A percentile compares a stretch with the other conserved stretches of the same genome.
Conservation (phyloP, 306 rosid genomes). For the Citrullus mucosospermus region DNA sequence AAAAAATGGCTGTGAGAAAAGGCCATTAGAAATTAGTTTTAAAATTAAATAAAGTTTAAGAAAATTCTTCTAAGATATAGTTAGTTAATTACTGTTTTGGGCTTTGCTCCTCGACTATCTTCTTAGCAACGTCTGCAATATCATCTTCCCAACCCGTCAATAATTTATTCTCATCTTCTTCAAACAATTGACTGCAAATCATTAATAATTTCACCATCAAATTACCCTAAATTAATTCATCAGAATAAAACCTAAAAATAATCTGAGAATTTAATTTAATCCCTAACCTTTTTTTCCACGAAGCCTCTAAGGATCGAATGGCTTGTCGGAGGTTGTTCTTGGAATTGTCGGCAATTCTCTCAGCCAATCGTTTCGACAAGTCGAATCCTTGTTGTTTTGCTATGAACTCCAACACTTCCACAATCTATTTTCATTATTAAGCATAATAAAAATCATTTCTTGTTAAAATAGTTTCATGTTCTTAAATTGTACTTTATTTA, state of each 20-base stretch:
- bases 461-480: background rate
- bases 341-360: slow-evolving; percentile 37
- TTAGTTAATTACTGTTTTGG: slow-evolving; percentile 50
- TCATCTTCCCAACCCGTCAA: slow-evolving; percentile 84
- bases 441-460: background rate
- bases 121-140: slow-evolving; percentile 51
- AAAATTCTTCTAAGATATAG: too few species aligned
- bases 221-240: too few species aligned
- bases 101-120: slow-evolving; percentile 55
- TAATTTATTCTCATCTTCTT: slow-evolving; percentile 32
- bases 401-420: slow-evolving; percentile 44
- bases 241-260: too few species aligned
- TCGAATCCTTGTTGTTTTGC: slow-evolving; percentile 38
- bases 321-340: slow-evolving; percentile 65
- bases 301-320: slow-evolving; percentile 76
- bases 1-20: too few species aligned
- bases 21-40: too few species aligned
- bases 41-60: too few species aligned
- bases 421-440: slow-evolving; percentile 23
- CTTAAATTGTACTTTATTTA: background rate
- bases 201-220: background rate
- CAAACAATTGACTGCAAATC: slow-evolving; percentile 35
- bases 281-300: slow-evolving; percentile 32
- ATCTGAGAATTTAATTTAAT: background rate
- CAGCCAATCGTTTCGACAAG: slow-evolving; percentile 25